Evolutionary conservation across 495 filamentous ascomycete genomes (phyloP).

Genomic region (Entonaema liquescens): DNA sequence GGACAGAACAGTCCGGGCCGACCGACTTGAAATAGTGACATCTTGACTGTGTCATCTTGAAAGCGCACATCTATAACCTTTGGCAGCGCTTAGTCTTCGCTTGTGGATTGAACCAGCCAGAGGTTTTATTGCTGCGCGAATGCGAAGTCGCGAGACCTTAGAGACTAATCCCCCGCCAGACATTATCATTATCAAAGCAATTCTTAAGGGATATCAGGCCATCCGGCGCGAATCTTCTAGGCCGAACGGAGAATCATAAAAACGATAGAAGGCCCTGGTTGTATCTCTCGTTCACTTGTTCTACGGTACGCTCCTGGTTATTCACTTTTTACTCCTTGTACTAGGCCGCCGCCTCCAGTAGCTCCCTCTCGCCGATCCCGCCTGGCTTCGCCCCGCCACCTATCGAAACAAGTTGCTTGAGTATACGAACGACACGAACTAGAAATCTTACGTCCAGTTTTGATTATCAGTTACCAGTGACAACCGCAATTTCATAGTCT

Average conservation of each 20-base stretch:
- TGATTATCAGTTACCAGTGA: slow-evolving; percentile 9
- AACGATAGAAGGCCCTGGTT: slow-evolving; percentile 2
- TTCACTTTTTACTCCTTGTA: background rate
- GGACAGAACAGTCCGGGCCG: background rate
- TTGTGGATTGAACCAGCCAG: slow-evolving; percentile 8
- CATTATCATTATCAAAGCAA: slow-evolving; percentile 9
- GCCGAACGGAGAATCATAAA: slow-evolving; percentile 21
- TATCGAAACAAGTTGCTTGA: slow-evolving; percentile 4
- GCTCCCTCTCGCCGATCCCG: slow-evolving; percentile 15
- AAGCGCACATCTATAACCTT: slow-evolving; percentile 9
- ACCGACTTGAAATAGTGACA: slow-evolving; percentile 12
- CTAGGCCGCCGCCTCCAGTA: slow-evolving; percentile 2
- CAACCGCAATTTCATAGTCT: background rate
- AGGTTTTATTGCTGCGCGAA: slow-evolving; percentile 13
- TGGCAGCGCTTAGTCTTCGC: slow-evolving; percentile 1
- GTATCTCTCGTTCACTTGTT: background rate
- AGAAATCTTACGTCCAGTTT: slow-evolving; percentile 21
- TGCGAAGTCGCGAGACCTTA: slow-evolving; percentile 20
- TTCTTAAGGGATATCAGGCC: slow-evolving; percentile 13
- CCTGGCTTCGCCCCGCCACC: slow-evolving; percentile 6
- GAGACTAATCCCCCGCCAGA: slow-evolving; percentile 20
- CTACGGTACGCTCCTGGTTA: slow-evolving; percentile 1
- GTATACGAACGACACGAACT: slow-evolving; percentile 17
- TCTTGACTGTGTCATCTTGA: background rate
- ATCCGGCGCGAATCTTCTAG: slow-evolving; percentile 9